phyloP scores from a whole-genome alignment of 2,329 filamentous ascomycete species.

The Graphiopsis chlorocephala region DNA sequence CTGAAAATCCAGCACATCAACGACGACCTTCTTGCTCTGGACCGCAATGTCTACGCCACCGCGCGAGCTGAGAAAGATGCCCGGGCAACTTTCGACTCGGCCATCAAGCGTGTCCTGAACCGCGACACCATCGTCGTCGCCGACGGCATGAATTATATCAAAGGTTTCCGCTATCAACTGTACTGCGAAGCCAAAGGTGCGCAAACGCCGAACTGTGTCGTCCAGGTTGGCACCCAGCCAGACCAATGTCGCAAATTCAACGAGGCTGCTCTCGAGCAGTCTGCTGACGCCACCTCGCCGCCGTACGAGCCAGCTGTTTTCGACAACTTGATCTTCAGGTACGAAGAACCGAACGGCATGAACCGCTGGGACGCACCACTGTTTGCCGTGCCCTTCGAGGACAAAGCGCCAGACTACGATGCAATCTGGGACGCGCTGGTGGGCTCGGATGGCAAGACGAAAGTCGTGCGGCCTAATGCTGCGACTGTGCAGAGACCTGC shows the following conservation, averaged over 20 bases:
- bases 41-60: slow-evolving; percentile 70
- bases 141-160: slow-evolving; percentile 83
- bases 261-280: slow-evolving; percentile 42
- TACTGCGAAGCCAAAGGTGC: slow-evolving; percentile 81
- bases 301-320: slow-evolving; percentile 61
- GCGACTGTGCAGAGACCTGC: slow-evolving; percentile 68
- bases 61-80: slow-evolving; percentile 81
- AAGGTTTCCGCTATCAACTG: slow-evolving; percentile 83
- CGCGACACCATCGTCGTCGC: slow-evolving; percentile 74
- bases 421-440: slow-evolving; percentile 72
- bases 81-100: slow-evolving; percentile 70
- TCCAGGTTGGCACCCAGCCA: slow-evolving; percentile 60
- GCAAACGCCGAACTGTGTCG: slow-evolving; percentile 70
- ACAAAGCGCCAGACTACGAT: slow-evolving; percentile 65
- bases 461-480: slow-evolving; percentile 68
- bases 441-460: slow-evolving; percentile 59
- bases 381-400: slow-evolving; percentile 75
- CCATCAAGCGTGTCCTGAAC: slow-evolving; percentile 72
- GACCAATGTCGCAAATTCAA: slow-evolving; percentile 62
- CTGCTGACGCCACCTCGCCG: slow-evolving; percentile 33
- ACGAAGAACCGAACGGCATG: slow-evolving; percentile 85
- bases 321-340: slow-evolving; percentile 76
- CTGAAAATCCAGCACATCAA: slow-evolving; percentile 73
- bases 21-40: slow-evolving; percentile 67
- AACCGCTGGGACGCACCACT: slow-evolving; percentile 79